phyloP scores from a whole-genome alignment of 805 yeast genomes.

The Wickerhamiella domercqiae region DNA sequence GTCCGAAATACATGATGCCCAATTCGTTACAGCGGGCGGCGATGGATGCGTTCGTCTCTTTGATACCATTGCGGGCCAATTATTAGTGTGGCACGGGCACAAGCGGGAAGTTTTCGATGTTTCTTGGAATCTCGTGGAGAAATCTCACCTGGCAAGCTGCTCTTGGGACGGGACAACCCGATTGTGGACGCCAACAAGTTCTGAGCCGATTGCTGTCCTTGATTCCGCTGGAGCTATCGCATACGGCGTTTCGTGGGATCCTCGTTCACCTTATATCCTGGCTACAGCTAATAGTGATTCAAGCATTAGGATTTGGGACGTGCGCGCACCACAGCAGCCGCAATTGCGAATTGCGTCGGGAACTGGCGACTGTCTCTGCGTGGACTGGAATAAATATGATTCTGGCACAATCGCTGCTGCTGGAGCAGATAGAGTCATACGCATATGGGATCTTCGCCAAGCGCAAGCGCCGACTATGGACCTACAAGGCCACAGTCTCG shows the following conservation, averaged over 20 bases:
- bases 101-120: conserved; percentile 56
- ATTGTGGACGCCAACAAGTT: conserved; percentile 22
- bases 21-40: conserved; percentile 67
- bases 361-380: conserved; percentile 62
- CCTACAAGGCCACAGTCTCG: conserved; percentile 74
- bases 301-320: conserved; percentile 67
- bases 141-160: conserved; percentile 52
- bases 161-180: conserved; percentile 90
- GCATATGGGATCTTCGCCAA: conserved; percentile 82
- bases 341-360: conserved; percentile 47
- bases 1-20: conserved; percentile 86
- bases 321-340: conserved; percentile 29
- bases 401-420: conserved; percentile 68
- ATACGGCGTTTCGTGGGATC: conserved; percentile 70
- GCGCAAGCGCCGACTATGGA: conserved; percentile 51
- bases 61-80: conserved; percentile 35
- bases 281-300: conserved; percentile 64
- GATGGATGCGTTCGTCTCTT: conserved; percentile 79
- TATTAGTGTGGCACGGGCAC: conserved; percentile 42
- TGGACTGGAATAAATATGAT: conserved; percentile 87
- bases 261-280: conserved; percentile 60
- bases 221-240: conserved; percentile 27
- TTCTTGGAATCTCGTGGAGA: conserved; percentile 58
- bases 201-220: conserved; percentile 4
- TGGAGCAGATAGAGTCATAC: conserved; percentile 76